phyloP scores from a whole-genome alignment of 75 land plant species.

The Selaginella tamariscina region DNA sequence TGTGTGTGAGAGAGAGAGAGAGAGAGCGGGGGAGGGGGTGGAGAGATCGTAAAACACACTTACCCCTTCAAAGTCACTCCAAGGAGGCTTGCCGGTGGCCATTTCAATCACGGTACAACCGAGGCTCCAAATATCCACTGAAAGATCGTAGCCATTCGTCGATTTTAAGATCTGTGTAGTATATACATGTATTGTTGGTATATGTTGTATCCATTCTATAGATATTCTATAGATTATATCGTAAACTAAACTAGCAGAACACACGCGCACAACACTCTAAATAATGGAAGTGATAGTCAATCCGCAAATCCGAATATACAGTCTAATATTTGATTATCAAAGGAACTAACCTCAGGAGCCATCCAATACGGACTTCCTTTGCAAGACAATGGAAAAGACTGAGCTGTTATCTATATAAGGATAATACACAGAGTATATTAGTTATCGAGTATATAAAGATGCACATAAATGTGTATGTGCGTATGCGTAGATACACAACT shows the following conservation, averaged over 20 bases:
- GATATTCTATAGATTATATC: too few relatives aligned
- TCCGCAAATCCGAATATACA: neutral
- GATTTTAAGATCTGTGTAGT: conserved; percentile 32
- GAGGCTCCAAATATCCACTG: conserved; percentile 17
- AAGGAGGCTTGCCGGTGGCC: conserved; percentile 8
- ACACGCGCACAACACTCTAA: too few relatives aligned
- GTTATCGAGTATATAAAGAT: too few relatives aligned
- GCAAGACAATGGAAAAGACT: conserved; percentile 10
- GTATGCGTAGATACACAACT: too few relatives aligned
- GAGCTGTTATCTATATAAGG: conserved; percentile 10
- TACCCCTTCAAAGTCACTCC: conserved; percentile 68
- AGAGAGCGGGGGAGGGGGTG: too few relatives aligned
- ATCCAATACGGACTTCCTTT: conserved; percentile 11
- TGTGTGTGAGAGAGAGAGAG: too few relatives aligned
- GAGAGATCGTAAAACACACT: conserved; percentile 10
- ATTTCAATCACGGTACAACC: conserved; percentile 10
- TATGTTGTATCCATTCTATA: too few relatives aligned
- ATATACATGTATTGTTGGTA: too few relatives aligned
- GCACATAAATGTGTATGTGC: too few relatives aligned
- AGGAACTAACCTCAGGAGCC: conserved; percentile 8
- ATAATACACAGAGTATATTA: too few relatives aligned
- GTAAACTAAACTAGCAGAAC: too few relatives aligned
- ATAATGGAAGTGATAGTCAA: too few relatives aligned
- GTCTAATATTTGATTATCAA: neutral
- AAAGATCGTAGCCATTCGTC: conserved; percentile 52